These are phyloP conservation scores for Chlamydomonas schloesseri DNA, from an alignment of 139 green algal species.

Conservation along the genomic window DNA sequence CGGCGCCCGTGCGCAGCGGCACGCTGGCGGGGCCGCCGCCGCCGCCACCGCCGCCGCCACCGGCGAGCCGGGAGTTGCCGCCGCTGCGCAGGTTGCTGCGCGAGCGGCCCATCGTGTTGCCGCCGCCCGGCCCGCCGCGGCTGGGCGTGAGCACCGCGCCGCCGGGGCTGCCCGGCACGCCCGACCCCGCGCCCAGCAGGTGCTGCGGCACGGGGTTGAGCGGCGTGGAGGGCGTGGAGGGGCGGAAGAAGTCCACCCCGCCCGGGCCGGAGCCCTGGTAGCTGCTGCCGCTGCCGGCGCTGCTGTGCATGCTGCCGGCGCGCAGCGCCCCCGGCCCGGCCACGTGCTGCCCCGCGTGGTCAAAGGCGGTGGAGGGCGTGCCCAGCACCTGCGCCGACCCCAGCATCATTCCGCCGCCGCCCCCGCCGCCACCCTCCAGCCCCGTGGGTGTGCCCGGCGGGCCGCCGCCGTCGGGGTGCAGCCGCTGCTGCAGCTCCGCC, in stretches of 20 bases:
- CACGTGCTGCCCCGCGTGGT: neutral
- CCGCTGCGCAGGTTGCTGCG: slow-evolving; percentile 4
- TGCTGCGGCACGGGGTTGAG: slow-evolving; percentile 7
- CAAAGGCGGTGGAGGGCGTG: slow-evolving; percentile 26
- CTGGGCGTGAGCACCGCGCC: neutral
- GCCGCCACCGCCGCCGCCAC: neutral
- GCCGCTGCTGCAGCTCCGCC: slow-evolving; percentile 30
- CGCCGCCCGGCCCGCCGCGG: too few relatives aligned
- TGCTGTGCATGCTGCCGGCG: slow-evolving; percentile 14
- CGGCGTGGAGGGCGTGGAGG: slow-evolving; percentile 34
- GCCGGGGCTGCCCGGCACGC: neutral
- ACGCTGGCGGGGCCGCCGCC: neutral
- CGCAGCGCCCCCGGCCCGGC: neutral
- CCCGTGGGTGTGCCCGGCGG: too few relatives aligned
- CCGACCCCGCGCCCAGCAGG: neutral
- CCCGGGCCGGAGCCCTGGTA: neutral
- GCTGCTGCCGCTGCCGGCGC: neutral
- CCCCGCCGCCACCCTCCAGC: neutral
- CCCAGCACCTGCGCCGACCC: neutral
- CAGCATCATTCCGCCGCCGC: neutral
- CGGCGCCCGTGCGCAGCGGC: neutral
- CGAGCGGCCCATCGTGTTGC: neutral
- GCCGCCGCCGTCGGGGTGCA: neutral
- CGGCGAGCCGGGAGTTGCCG: neutral
- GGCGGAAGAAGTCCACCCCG: slow-evolving; percentile 17